Conservation (phyloP, 2,329 filamentous ascomycete species). For the Amauroascus verrucosus region DNA sequence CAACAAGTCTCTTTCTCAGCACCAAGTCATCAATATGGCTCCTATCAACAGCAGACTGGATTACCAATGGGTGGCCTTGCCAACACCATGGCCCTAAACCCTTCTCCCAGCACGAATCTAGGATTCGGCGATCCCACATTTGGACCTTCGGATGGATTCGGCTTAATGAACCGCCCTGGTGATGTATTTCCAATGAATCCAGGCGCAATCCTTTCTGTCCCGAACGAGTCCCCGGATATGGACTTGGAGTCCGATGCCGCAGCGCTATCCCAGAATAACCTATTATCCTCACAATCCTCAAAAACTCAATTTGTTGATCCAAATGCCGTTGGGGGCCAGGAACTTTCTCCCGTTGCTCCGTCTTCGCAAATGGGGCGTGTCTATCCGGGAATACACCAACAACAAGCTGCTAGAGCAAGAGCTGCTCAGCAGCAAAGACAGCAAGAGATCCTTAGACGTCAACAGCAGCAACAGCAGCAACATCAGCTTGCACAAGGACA, state of each 20-base stretch:
- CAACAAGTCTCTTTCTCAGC: slow-evolving; percentile 48
- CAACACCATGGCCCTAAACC: slow-evolving; percentile 68
- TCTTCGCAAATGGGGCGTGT: slow-evolving; percentile 57
- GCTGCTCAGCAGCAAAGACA: slow-evolving; percentile 58
- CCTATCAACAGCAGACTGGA: slow-evolving; percentile 91
- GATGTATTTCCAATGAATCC: neutral
- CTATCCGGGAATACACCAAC: slow-evolving; percentile 89
- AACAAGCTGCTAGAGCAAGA: slow-evolving; percentile 68
- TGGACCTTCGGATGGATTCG: neutral
- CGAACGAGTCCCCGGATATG: slow-evolving; percentile 54
- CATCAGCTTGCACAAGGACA: slow-evolving; percentile 39
- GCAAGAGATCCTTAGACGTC: slow-evolving; percentile 49
- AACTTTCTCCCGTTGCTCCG: slow-evolving; percentile 45
- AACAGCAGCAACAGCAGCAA: slow-evolving; percentile 52
- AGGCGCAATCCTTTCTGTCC: slow-evolving; percentile 52
- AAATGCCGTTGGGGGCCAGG: slow-evolving; percentile 56
- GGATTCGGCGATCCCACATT: slow-evolving; percentile 21
- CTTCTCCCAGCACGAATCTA: slow-evolving; percentile 39
- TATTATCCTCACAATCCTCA: slow-evolving; percentile 21
- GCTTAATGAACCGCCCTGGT: slow-evolving; percentile 1
- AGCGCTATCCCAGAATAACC: slow-evolving; percentile 50
- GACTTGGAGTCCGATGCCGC: slow-evolving; percentile 59
- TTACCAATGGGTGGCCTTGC: slow-evolving; percentile 75
- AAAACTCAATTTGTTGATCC: slow-evolving; percentile 59
- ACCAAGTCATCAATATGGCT: slow-evolving; percentile 89